These are phyloP conservation scores for Aegilops umbellulata DNA, from an alignment of 176 grass and related monocot genomes.

Conservation along the genomic window DNA sequence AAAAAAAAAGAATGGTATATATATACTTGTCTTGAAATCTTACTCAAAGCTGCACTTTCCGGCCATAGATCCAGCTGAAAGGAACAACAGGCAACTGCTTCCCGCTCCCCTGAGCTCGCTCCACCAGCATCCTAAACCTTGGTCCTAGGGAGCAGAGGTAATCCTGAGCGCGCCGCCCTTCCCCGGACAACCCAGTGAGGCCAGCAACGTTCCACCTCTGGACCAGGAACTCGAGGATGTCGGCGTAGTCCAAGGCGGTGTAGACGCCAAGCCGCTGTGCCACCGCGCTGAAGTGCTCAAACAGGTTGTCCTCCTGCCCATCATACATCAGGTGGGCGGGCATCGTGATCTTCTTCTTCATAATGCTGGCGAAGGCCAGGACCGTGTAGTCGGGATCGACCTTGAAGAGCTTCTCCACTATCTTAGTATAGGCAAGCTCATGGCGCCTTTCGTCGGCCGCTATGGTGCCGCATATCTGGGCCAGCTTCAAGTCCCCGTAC, in stretches of 20 bases:
- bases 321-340: no score
- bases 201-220: no score
- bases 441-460: constrained; percentile 46
- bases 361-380: no score
- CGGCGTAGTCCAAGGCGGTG: constrained; percentile 37
- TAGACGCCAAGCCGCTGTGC: constrained; percentile 30
- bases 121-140: constrained; percentile 35
- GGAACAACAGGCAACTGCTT: not conserved
- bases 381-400: no score
- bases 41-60: constrained; percentile 20
- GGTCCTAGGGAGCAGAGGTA: constrained; percentile 4
- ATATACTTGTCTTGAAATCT: not conserved
- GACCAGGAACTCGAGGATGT: constrained; percentile 24
- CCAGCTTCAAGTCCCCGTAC: constrained; percentile 11
- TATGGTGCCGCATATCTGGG: constrained; percentile 30
- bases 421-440: not conserved
- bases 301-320: no score
- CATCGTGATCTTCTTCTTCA: no score
- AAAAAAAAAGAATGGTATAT: no score
- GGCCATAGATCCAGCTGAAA: constrained; percentile 34
- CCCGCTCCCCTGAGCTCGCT: constrained; percentile 7
- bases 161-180: no score
- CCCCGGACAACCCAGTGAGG: no score
- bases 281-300: constrained; percentile 18
- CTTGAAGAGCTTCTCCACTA: no score